These are phyloP conservation scores for Quercus parvula DNA, from an alignment of 306 rosid genomes.

Conservation along the genomic window DNA sequence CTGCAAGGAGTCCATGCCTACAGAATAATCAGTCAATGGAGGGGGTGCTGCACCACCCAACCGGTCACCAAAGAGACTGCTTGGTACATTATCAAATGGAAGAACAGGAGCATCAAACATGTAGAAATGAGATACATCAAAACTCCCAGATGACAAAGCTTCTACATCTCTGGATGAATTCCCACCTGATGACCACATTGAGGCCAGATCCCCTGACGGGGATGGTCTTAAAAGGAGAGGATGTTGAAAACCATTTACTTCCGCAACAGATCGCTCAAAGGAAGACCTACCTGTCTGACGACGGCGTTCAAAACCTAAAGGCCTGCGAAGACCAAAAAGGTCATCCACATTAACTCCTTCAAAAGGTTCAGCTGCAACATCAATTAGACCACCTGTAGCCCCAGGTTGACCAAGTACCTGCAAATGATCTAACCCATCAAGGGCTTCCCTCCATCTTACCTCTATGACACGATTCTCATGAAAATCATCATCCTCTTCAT, in stretches of 20 bases:
- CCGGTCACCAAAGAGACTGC: conserved; percentile 79
- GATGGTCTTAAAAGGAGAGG: conserved; percentile 90
- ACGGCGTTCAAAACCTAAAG: conserved; percentile 87
- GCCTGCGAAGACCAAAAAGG: conserved; percentile 79
- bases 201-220: conserved; percentile 65
- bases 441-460: conserved; percentile 97
- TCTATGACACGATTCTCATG: conserved; percentile 93
- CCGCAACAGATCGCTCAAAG: conserved; percentile 79
- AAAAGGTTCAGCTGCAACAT: conserved; percentile 92
- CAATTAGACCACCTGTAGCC: conserved; percentile 71
- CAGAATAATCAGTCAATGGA: conserved; percentile 91
- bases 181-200: conserved; percentile 78
- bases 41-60: conserved; percentile 88
- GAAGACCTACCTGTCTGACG: conserved; percentile 89
- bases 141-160: conserved; percentile 70
- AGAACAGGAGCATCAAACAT: conserved; percentile 95
- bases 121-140: conserved; percentile 84
- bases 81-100: conserved; percentile 69
- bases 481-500: conserved; percentile 94
- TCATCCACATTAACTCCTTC: conserved; percentile 98
- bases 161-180: conserved; percentile 72
- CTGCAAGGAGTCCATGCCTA: conserved; percentile 88
- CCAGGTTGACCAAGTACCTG: conserved; percentile 95
- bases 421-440: conserved; percentile 93
- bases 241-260: conserved; percentile 92